Evolutionary conservation across 164 flowering plant species (phyloP), one percentile per base, ranked within the genome.

Genomic region (Vitis labrusca): DNA sequence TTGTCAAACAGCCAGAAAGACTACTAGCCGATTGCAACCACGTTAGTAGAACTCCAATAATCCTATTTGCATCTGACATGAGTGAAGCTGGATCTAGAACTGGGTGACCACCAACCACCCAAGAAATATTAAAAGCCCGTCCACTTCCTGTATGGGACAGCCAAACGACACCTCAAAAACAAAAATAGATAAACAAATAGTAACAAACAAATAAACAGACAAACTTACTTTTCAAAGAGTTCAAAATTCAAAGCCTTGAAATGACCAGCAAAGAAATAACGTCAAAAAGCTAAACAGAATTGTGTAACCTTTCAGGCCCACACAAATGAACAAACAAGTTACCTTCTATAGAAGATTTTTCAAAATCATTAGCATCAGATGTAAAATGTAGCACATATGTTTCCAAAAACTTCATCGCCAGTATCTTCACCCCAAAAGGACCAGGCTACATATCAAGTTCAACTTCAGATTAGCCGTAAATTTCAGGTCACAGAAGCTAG

Each of bases 351-450:
- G 32, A 19, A 64, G 73, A 66, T 19, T 77, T 81, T 63, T 84
- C 89, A 63, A 75, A 70, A 69, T 84, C 88, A 76, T 65, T 71
- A 32, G 78, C 66, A 50, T 91, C 97, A 59, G 90, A 69, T 3
- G 94, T 86, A 77, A 90, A 90, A 66, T 81, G 81, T 62, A 91
- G 68, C 62, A 90, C 76, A 74, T 66, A 83, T 5, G 79, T 88
- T 79, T 95, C 99, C 85, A 95, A 71, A 81, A 95, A 95, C 66
- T 95, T 95, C 77, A 95, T 52, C 3, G 94, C 97, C 77, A 90
- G 81, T 82, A 95, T 78, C 83, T 80, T 95, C 49, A 77, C 78
- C 66, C 88, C 88, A 59, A 84, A 80, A 62, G 86, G 59, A 61
- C 91, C 88, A 78, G 90, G 86, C 99, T 95, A 80, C 82, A 83